These are phyloP conservation scores for Camelina sativa DNA, from an alignment of 345 rosid species.

Conservation along the genomic window DNA sequence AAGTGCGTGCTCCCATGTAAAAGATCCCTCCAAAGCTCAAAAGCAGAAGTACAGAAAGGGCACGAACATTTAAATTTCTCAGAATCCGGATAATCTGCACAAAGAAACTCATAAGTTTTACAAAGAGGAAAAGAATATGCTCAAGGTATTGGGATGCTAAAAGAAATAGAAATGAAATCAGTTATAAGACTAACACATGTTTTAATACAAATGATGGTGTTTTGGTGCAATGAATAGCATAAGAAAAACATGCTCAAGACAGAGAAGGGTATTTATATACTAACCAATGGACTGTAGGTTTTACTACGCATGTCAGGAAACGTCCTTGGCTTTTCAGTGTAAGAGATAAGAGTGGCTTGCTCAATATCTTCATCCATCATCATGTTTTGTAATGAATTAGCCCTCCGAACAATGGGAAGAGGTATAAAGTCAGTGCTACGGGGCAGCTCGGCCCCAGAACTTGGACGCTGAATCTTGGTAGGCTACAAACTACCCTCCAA, in stretches of 20 bases:
- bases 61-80: constrained; percentile 80
- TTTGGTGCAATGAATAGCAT: not conserved
- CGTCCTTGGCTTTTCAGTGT: constrained; percentile 76
- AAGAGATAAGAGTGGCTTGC: constrained; percentile 73
- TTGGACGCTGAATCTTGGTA: constrained; percentile 47
- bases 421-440: constrained; percentile 39
- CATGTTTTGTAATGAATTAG: constrained; percentile 64
- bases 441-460: constrained; percentile 53
- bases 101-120: not conserved
- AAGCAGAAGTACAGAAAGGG: constrained; percentile 67
- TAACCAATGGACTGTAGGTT: constrained; percentile 69
- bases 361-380: constrained; percentile 90
- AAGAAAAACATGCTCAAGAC: constrained; percentile 8
- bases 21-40: constrained; percentile 74
- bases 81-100: constrained; percentile 82
- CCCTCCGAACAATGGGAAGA: constrained; percentile 48
- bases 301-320: constrained; percentile 91
- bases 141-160: not conserved
- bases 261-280: constrained; percentile 30
- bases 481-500: constrained; percentile 7
- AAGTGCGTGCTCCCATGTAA: constrained; percentile 89
- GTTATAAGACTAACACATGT: not conserved
- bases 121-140: not conserved
- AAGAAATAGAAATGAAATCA: not conserved
- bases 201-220: not conserved